Base-by-base conservation (phyloP, 208 protist genomes). In the Leptomonas pyrrhocoris region DNA sequence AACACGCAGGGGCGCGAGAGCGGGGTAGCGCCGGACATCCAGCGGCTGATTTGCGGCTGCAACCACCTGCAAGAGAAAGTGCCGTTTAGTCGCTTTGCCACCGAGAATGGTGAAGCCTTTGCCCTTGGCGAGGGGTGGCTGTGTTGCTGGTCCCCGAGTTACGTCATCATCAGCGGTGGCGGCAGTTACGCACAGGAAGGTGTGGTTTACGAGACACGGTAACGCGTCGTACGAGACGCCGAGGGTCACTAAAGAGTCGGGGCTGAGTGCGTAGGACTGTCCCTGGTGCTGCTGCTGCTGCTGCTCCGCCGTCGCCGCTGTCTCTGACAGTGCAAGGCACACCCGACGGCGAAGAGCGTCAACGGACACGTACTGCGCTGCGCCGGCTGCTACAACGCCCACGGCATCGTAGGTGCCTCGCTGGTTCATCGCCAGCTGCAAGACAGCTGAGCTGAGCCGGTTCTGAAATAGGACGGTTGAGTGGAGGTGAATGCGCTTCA, bases 211-310 rank as follows among this genome's bases (percentile, higher is more conserved):
- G 6, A 92, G 62, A 34, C 74, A 69, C 0, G 86, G 82, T 16
- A 94, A 65, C 38, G 68, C 77, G 59, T 92, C 84, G 55, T 90
- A 92, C 23, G 73, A 74, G n/a, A 92, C 64, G 40, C 89, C 89
- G 7, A 92, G 68, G 9, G 77, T 48, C 70, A 77, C 40, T 0
- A 69, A 46, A 4, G 55, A 25, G 18, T 64, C 56, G 6, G 53
- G 59, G 15, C 50, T 3, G n/a, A 71, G 27, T 8, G 59, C 45
- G 57, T 38, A 51, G 5, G 57, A 51, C 2, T 16, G 57, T 16
- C 6, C 40, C 23, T 49, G 57, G 25, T 63, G 2, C 34, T 1
- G n/a, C n/a, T n/a, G 57, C n/a, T 2, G 57, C 23, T 49, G 57
- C 43, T 63, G 2, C 34, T 1, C 1, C 3, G 58, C 5, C 1